These are phyloP conservation scores for Arachnopeziza araneosa DNA, from an alignment of 2,329 filamentous ascomycete genomes.

Conservation along the genomic window DNA sequence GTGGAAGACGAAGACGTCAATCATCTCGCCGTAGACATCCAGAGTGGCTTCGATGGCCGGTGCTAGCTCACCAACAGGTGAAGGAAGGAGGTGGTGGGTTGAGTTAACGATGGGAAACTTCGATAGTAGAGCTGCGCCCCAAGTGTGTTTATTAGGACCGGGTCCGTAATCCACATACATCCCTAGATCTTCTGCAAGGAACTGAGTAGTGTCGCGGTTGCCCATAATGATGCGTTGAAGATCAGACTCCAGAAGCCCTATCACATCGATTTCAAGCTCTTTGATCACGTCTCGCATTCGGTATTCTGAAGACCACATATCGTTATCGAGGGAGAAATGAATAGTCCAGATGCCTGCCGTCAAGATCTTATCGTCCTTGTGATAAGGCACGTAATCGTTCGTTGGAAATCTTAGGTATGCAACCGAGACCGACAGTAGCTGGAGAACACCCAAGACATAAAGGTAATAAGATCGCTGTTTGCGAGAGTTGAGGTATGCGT, in stretches of 20 bases:
- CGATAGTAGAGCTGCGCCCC: slow-evolving; percentile 86
- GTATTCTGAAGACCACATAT: slow-evolving; percentile 97
- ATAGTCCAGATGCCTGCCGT: slow-evolving; percentile 99
- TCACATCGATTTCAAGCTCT: slow-evolving; percentile 93
- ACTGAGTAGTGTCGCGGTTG: slow-evolving; percentile 93
- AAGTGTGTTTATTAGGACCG: slow-evolving; percentile 97
- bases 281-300: slow-evolving; percentile 88
- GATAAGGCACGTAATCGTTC: slow-evolving; percentile 87
- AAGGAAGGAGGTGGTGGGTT: slow-evolving; percentile 90
- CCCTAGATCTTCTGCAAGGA: slow-evolving; percentile 88
- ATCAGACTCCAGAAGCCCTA: slow-evolving; percentile 91
- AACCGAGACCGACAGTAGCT: slow-evolving; percentile 72
- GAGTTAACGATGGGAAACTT: slow-evolving; percentile 98
- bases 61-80: slow-evolving; percentile 88
- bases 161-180: slow-evolving; percentile 99
- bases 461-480: slow-evolving; percentile 58
- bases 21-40: slow-evolving; percentile 80
- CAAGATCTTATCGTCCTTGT: slow-evolving; percentile 77
- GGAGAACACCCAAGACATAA: slow-evolving; percentile 67
- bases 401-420: slow-evolving; percentile 89
- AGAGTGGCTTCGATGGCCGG: slow-evolving; percentile 96
- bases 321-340: slow-evolving; percentile 95
- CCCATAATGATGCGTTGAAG: slow-evolving; percentile 99
- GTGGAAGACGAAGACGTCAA: slow-evolving; percentile 98
- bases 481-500: slow-evolving; percentile 39